Conservation (phyloP, 306 rosid species). For the Prunus dulcis region DNA sequence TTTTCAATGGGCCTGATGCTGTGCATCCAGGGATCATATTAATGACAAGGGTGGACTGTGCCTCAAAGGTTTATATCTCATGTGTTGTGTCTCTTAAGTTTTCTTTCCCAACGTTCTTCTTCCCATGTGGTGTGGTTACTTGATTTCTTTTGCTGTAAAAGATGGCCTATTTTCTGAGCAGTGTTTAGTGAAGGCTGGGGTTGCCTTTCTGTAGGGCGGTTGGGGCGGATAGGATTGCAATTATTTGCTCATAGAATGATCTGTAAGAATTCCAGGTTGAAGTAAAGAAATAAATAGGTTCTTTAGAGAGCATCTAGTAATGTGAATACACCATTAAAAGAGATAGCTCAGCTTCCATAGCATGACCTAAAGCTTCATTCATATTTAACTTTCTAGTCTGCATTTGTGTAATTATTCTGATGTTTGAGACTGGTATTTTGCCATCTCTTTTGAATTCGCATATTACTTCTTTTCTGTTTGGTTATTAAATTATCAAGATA, state of each 20-base stretch:
- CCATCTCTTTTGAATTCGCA: neutral
- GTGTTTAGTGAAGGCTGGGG: neutral
- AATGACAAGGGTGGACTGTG: conserved; percentile 97
- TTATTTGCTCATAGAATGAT: neutral
- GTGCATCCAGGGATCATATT: conserved; percentile 87
- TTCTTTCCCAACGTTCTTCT: neutral
- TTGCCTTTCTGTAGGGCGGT: neutral
- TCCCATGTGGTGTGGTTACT: neutral
- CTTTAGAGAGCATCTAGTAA: neutral
- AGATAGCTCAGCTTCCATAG: neutral
- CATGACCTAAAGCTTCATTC: neutral
- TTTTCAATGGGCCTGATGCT: conserved; percentile 91
- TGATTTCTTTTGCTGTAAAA: neutral
- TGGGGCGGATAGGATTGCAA: neutral
- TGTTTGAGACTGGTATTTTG: neutral
- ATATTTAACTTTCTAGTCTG: neutral
- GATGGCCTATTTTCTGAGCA: neutral
- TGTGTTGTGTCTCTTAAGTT: conserved; percentile 17
- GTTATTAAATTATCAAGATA: conserved; percentile 2
- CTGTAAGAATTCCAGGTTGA: neutral
- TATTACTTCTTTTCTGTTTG: neutral
- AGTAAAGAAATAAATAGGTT: neutral
- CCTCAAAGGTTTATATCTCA: conserved; percentile 53
- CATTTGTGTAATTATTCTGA: neutral
- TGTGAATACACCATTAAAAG: neutral